Percentiles rank a stretch among this genome's conserved stretches.
Conservation (phyloP, 1,284 basidiomycete species). For the Moniliella sp. region DNA sequence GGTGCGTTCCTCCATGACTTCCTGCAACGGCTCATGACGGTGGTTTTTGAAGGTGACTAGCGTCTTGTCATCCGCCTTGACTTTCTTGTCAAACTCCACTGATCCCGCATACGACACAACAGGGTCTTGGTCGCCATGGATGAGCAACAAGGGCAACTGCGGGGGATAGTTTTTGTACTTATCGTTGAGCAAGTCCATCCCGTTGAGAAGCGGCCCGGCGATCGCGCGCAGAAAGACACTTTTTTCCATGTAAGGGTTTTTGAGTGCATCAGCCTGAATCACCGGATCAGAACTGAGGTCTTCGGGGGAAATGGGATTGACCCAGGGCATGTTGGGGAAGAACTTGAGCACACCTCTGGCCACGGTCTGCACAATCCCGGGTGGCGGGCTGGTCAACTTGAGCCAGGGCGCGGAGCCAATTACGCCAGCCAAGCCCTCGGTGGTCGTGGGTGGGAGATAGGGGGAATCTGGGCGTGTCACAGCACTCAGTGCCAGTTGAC, state of each 20-base stretch:
- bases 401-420: conserved; percentile 30
- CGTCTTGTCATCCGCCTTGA: conserved; percentile 41
- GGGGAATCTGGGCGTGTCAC: conserved; percentile 3
- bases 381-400: conserved; percentile 44
- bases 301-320: conserved; percentile 40
- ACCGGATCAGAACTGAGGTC: conserved; percentile 46
- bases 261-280: conserved; percentile 39
- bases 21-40: conserved; percentile 63
- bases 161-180: conserved; percentile 50
- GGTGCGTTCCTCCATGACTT: conserved; percentile 48
- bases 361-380: conserved; percentile 32
- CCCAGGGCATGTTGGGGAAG: conserved; percentile 20
- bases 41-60: conserved; percentile 48
- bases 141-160: conserved; percentile 49
- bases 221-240: conserved; percentile 46
- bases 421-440: conserved; percentile 22
- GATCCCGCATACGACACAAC: conserved; percentile 46
- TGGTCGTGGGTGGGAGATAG: conserved; percentile 10
- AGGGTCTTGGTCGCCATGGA: conserved; percentile 58
- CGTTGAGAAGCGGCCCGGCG: conserved; percentile 53
- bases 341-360: conserved; percentile 47
- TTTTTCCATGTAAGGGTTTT: conserved; percentile 49
- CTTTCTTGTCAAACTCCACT: conserved; percentile 44
- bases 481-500: conserved; percentile 2
- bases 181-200: conserved; percentile 38